Evolutionary conservation across 2,329 filamentous ascomycete genomes (phyloP).

Genomic region (Sporothrix phasma): DNA sequence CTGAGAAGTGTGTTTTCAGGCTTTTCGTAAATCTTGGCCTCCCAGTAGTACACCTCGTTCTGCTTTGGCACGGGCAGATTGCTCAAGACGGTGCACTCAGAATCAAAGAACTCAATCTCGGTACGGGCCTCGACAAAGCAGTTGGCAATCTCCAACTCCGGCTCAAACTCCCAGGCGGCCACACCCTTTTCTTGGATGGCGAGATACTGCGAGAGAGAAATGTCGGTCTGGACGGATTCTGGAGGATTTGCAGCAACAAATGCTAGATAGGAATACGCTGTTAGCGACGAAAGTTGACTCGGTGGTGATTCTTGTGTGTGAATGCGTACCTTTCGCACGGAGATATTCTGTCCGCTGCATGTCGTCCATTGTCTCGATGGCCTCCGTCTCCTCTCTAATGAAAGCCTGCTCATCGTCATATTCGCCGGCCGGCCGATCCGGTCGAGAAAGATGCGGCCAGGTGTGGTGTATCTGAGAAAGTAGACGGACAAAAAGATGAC

Average conservation of each 20-base stretch:
- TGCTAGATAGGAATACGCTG: constrained; percentile 41
- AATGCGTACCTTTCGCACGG: constrained; percentile 73
- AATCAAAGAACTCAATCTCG: constrained; percentile 98
- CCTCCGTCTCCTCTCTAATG: constrained; percentile 85
- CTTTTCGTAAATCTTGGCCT: constrained; percentile 97
- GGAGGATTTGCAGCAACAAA: constrained; percentile 91
- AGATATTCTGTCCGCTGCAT: constrained; percentile 82
- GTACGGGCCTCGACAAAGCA: constrained; percentile 95
- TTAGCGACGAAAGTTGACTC: background rate
- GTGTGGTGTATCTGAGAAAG: constrained; percentile 83
- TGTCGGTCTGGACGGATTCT: constrained; percentile 91
- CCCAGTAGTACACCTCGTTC: constrained; percentile 99
- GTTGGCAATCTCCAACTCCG: constrained; percentile 96
- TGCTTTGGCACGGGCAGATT: constrained; percentile 96
- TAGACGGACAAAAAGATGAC: constrained; percentile 74
- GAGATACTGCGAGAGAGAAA: constrained; percentile 92
- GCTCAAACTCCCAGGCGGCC: constrained; percentile 99
- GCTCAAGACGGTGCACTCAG: constrained; percentile 92
- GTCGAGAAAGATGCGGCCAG: constrained; percentile 85
- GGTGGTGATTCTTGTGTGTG: too few species aligned
- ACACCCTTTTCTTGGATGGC: constrained; percentile 99
- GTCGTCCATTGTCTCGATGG: constrained; percentile 91
- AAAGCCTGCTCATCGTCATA: constrained; percentile 98
- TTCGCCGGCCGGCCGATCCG: constrained; percentile 83
- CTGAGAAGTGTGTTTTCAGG: constrained; percentile 78